Evolutionary conservation across 208 protist genomes (phyloP), one percentile per base, ranked within the genome.

Genomic region (Leptomonas seymouri): DNA sequence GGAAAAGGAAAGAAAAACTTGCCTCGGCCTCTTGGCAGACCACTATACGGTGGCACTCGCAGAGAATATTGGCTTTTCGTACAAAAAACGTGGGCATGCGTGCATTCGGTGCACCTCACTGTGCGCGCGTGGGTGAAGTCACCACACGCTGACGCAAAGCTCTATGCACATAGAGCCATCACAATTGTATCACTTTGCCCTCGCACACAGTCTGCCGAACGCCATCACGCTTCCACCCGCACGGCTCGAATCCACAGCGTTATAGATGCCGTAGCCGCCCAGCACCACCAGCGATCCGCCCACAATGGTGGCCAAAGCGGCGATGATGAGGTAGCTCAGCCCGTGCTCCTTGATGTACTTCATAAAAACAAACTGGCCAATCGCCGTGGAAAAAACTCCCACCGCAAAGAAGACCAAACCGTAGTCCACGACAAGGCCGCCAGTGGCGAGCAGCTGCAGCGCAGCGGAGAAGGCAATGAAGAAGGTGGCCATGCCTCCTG

Each of bases 301-400:
- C 15, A 94, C 73, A 27, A 94, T 75, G 45, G 81, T 76, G 15
- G 78, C 84, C 7, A 96, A 75, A 27, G 82, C 69, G 15, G 61
- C 79, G 42, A 96, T 67, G 58, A 93, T 94, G 45, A 92, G 74
- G 65, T 78, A 94, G 31, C 64, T 73, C 50, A 86, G 56, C 0
- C 82, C 82, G 46, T 85, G 76, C 57, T 74, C 74, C 36, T 84
- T 84, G 58, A 96, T 96, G 70, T 90, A 80, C 59, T 73, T 74
- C 76, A 91, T 90, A 45, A 96, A 86, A 12, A 86, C 71, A 56
- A 89, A 86, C 62, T 91, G 85, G 0, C 91, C 88, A 41, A 96
- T 53, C 9, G 59, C 65, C 1, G 84, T 93, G 57, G 84, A 85
- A 39, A 62, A 41, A 18, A 89, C 63, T 44, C 91, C 91, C n/a